Percentiles rank a stretch among this genome's conserved stretches.
These are phyloP conservation scores for Cladophialophora chaetospira DNA, from an alignment of 2,329 filamentous ascomycete species.

Conservation along the genomic window DNA sequence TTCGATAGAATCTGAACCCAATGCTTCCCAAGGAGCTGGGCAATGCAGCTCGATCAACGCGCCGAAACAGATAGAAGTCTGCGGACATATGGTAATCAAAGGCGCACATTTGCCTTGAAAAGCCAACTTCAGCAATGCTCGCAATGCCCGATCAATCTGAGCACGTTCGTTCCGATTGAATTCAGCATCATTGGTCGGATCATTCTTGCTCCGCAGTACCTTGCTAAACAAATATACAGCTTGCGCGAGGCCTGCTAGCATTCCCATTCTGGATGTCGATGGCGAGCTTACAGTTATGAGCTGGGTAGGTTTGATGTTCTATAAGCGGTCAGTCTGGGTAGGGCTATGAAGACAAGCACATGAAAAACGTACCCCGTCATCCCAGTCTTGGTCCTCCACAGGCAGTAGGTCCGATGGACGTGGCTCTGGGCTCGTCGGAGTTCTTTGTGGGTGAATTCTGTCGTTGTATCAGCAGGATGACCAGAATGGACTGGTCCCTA, in stretches of 20 bases:
- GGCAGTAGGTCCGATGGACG: constrained; percentile 9
- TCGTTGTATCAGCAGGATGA: not conserved
- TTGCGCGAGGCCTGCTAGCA: constrained; percentile 14
- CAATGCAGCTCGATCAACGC: constrained; percentile 8
- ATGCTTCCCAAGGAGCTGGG: not conserved
- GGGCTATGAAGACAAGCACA: not conserved
- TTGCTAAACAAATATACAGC: constrained; percentile 2
- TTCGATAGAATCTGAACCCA: not conserved
- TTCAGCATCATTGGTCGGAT: constrained; percentile 8
- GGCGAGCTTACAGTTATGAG: not conserved
- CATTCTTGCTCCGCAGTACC: constrained; percentile 2
- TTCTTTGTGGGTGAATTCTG: not conserved
- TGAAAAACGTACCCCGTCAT: constrained; percentile 6
- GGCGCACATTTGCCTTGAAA: not conserved
- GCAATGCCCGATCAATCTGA: constrained; percentile 8
- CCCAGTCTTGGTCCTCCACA: constrained; percentile 11
- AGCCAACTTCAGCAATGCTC: constrained; percentile 7
- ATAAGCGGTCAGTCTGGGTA: not conserved
- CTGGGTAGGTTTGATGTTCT: not conserved
- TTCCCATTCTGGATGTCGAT: constrained; percentile 7
- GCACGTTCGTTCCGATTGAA: constrained; percentile 2
- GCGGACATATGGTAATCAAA: constrained; percentile 8
- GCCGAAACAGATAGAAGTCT: constrained; percentile 10
- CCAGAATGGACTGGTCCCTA: not conserved
- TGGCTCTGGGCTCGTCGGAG: constrained; percentile 10